Evolutionary conservation across 371 early-diverging fungal genomes (phyloP).

Genomic region (Mucor irregularis): DNA sequence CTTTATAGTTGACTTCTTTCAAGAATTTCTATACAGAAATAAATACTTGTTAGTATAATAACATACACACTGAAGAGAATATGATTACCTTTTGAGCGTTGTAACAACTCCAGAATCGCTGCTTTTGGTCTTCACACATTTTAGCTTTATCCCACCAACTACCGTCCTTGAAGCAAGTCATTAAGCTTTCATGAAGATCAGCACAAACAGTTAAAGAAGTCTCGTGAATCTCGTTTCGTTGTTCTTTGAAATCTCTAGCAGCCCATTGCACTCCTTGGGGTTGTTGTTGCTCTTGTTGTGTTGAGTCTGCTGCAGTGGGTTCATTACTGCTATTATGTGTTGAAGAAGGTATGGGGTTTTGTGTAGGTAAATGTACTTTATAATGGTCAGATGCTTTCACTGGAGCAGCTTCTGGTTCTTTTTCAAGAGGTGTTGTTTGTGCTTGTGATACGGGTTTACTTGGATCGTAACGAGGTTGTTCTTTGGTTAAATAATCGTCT

Average conservation of each 20-base stretch:
- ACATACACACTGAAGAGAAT: neutral
- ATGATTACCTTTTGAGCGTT: constrained; percentile 53
- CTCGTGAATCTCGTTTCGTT: constrained; percentile 52
- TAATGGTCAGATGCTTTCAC: constrained; percentile 6
- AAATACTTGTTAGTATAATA: neutral
- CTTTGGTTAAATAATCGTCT: constrained; percentile 29
- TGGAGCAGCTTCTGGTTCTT: neutral
- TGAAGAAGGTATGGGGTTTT: constrained; percentile 25
- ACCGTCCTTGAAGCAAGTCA: constrained; percentile 56
- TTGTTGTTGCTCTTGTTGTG: constrained; percentile 5
- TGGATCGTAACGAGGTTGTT: constrained; percentile 47
- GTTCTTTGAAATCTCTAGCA: constrained; percentile 37
- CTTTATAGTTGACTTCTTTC: constrained; percentile 43
- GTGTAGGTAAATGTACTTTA: constrained; percentile 26
- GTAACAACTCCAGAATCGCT: constrained; percentile 54
- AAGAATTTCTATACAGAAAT: constrained; percentile 30
- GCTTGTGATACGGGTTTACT: constrained; percentile 24
- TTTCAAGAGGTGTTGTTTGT: constrained; percentile 9
- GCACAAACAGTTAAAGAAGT: constrained; percentile 56
- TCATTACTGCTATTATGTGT: neutral
- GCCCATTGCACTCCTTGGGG: constrained; percentile 24
- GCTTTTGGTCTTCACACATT: constrained; percentile 63
- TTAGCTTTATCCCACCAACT: constrained; percentile 67
- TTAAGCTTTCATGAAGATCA: constrained; percentile 52
- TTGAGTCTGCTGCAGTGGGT: neutral